Base-by-base conservation (phyloP, 441 rosid species). In the Brassica balearica region DNA sequence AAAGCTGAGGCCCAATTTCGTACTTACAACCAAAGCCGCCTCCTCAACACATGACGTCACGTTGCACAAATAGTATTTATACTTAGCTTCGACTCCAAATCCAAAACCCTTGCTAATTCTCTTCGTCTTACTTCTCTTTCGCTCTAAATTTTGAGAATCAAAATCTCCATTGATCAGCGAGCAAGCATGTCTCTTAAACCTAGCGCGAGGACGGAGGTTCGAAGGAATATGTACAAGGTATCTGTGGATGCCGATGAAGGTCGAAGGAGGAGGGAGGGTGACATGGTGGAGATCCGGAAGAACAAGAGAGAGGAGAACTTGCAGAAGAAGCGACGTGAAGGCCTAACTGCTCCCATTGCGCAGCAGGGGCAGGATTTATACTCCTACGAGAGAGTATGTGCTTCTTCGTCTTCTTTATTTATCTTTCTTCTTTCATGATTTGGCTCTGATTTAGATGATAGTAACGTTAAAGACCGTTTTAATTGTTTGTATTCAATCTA, bases 281-380 rank as follows among this genome's bases (percentile, higher is more conserved):
- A 87, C 38, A 78, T 87, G 92, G 91, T 89, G 59, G 92, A 89
- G 89, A 88, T 88, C 79, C 82, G 92, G 19, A 88, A 88, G 82
- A 88, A 81, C 48, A 84, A 86, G 79, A 77, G 89, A 73, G 90
- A 89, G 34, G 89, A 89, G 77, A 89, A 82, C 71, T 79, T 89
- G 72, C 86, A 83, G 75, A 89, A 89, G 86, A 89, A 89, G 79
- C 81, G 92, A 0, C 89, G 92, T 23, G 92, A 86, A 77, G 88
- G 86, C 14, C 62, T 80, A n/a, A 36, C 73, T 53, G 66, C 81
- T 72, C 43, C 61, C 60, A 8, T 38, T 23, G 77, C 77, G 19
- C 77, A 77, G 12, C 75, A 20, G 9, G 74, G 51, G 4, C 65
- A 48, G 1, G 71, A 63, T 36, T 17, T 38, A 25, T 34, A 67